Evolutionary conservation across 345 rosid genomes (phyloP), one percentile per base, ranked within the genome.

Genomic region (Tarenaya hassleriana): DNA sequence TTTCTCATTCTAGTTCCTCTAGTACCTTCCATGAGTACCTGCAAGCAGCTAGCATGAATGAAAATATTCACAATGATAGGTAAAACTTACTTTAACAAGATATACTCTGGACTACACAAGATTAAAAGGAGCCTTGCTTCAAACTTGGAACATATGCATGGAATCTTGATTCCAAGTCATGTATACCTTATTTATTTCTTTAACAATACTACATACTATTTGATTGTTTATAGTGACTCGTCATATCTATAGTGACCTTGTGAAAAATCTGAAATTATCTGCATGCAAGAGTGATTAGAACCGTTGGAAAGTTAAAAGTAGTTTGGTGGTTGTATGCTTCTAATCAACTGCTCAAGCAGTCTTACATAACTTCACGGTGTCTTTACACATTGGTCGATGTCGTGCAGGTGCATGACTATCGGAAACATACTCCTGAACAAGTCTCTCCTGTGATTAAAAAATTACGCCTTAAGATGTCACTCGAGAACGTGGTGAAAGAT

Each of bases 401-500:
- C 52, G 53, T 77, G 45, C 78, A 94, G 99, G 91, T 94, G 46
- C 79, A 77, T 64, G 99, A 94, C 76, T 82, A 75, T 61, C 70
- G 89, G 32, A 83, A 70, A 55, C 64, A 64, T 64, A 50, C 75
- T 47, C 52, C 77, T 60, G 75, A 75, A 59, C 82, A 72, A 68
- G 91, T 77, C 52, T 67, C 76, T 34, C 97, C 94, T 21, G 41
- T 67, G 60, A 62, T 80, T 56, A 78, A 68, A 57, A 88, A 75
- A 78, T 75, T 86, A 50, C 34, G 60, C 58, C 94, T 94, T 44
- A 83, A 63, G 67, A 78, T 86, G 86, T 85, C 99, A 29, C 69
- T 94, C 59, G 91, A 83, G 81, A 88, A 88, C 67, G 76, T 94
- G 41, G 82, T 94, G 40, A 85, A 86, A 74, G 99, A 88, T 76